phyloP scores from a whole-genome alignment of 352 stramenopile genomes.

The Phytopythium aichiense region DNA sequence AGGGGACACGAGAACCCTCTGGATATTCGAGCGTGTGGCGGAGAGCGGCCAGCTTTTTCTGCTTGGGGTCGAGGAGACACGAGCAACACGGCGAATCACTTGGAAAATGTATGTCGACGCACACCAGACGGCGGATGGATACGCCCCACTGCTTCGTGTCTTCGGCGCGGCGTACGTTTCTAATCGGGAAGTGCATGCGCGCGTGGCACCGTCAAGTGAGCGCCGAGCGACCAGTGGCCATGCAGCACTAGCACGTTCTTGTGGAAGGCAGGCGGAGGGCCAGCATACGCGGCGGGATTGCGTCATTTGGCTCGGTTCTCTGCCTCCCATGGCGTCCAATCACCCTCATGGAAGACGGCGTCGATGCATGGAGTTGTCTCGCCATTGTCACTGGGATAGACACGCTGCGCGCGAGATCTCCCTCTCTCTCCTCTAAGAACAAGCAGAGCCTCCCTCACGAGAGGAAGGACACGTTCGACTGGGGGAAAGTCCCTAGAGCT shows the following conservation, averaged over 20 bases:
- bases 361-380: background rate
- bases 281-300: no score
- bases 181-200: background rate
- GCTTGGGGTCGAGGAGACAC: constrained; percentile 3
- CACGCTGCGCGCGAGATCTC: background rate
- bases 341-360: background rate
- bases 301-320: background rate
- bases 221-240: no score
- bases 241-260: background rate
- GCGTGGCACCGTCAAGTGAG: background rate
- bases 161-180: background rate
- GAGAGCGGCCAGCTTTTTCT: constrained; percentile 1
- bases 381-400: background rate
- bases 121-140: background rate
- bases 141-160: background rate
- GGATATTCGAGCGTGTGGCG: background rate
- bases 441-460: background rate
- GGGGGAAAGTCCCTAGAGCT: constrained; percentile 25
- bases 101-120: background rate
- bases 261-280: background rate
- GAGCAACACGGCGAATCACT: background rate
- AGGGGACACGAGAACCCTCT: background rate
- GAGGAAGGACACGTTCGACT: background rate
- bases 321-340: background rate
- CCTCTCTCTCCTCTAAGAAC: background rate